Base-by-base conservation (phyloP, 2,329 filamentous ascomycete species). In the Paraphaeosphaeria sporulosa region DNA sequence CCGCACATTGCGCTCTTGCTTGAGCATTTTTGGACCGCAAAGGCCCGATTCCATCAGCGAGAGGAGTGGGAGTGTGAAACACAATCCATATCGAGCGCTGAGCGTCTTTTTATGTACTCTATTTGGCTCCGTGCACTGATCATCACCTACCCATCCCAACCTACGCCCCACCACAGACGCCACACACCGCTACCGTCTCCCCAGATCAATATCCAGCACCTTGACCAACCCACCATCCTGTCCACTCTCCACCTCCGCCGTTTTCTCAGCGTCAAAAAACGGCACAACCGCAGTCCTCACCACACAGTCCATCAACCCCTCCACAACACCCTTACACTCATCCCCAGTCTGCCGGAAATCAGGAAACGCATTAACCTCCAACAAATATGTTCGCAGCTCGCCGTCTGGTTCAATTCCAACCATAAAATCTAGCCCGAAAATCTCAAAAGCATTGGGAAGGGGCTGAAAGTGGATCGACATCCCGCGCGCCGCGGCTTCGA, bases 341-440 rank as follows among this genome's bases (percentile, higher is more conserved):
- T 85, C 84, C 0, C 95, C 95, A 17, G 93, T 97, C 86, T 98
- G 94, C 72, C 86, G 89, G 74, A 98, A 98, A 80, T 99, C 95
- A 10, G 95, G 95, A 79, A 96, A 99, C 0, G 94, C 92, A 81
- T 99, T 99, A 34, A 96, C 87, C 81, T 99, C 95, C 58, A 99
- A 81, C 71, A 99, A 76, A 88, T 89, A 97, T 3, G 88, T 86
- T 3, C 72, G 83, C 44, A 77, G 21, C 2, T 59, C 57, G 0
- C 87, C 89, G 9, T 76, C 71, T 0, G 75, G 83, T 71, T 75
- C 74, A 3, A 73, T 47, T 0, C 70, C 64, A 10, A 97, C 89
- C 71, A 99, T 77, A 74, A 95, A 99, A 76, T 99, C 95, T 44
- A 98, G 78, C 0, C 95, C 95, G 75, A 91, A 99, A 8, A 96